Evolutionary conservation across 2,329 filamentous ascomycete species (phyloP).

Genomic region (Cytospora paraplurivora): DNA sequence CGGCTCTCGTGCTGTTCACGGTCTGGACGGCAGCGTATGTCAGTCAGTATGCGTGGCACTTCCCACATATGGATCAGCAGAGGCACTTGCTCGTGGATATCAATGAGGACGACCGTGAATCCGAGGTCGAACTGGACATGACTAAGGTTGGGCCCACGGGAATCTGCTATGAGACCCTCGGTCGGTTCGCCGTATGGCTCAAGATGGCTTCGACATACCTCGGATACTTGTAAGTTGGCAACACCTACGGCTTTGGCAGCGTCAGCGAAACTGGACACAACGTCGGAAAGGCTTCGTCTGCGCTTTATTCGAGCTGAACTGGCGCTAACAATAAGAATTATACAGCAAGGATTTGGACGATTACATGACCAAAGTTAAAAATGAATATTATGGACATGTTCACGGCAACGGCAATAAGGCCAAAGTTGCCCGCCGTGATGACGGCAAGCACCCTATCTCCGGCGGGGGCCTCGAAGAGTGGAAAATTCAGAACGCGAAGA

Average conservation of each 20-base stretch:
- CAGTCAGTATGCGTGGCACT: conserved; percentile 67
- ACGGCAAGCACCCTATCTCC: conserved; percentile 43
- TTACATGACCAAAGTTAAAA: conserved; percentile 55
- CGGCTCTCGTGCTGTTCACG: conserved; percentile 67
- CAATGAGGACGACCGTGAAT: conserved; percentile 39
- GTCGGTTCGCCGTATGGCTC: conserved; percentile 53
- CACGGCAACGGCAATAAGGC: conserved; percentile 30
- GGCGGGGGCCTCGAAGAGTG: conserved; percentile 60
- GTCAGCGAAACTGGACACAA: neutral
- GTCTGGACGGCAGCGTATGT: conserved; percentile 68
- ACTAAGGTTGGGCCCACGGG: conserved; percentile 47
- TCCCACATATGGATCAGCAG: conserved; percentile 67
- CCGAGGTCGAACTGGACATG: conserved; percentile 35
- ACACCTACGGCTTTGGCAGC: neutral
- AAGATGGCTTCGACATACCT: conserved; percentile 61
- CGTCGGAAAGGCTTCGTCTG: neutral
- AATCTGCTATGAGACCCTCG: conserved; percentile 52
- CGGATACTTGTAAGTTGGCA: conserved; percentile 44
- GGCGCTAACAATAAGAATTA: neutral
- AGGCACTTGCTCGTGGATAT: conserved; percentile 50
- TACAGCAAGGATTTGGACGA: conserved; percentile 48
- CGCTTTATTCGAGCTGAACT: neutral
- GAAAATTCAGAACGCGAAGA: conserved; percentile 42
- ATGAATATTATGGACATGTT: conserved; percentile 46
- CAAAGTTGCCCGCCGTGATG: conserved; percentile 27